These are phyloP conservation scores for Trichoderma citrinoviride DNA, from an alignment of 2,329 filamentous ascomycete genomes.

Conservation along the genomic window DNA sequence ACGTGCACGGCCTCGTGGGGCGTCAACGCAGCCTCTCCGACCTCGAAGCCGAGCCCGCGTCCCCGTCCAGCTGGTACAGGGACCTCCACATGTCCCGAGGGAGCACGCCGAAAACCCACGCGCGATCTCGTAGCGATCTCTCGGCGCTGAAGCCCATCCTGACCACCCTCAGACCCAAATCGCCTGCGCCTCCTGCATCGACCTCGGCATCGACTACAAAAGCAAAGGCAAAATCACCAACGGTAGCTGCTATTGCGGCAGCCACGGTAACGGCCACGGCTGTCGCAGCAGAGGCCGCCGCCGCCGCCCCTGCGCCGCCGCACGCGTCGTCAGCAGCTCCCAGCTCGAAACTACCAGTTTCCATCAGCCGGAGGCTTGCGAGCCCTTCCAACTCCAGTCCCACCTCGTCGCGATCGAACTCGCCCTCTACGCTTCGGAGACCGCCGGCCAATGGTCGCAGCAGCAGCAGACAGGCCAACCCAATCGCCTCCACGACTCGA, in stretches of 20 bases:
- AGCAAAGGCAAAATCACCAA: neutral
- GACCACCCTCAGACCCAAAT: slow-evolving; percentile 33
- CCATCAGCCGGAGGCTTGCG: slow-evolving; percentile 42
- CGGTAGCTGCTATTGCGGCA: slow-evolving; percentile 3
- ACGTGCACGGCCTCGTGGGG: slow-evolving; percentile 51
- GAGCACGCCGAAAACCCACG: slow-evolving; percentile 35
- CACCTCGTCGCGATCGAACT: slow-evolving; percentile 55
- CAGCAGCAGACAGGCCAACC: slow-evolving; percentile 35
- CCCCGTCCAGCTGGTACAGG: slow-evolving; percentile 66
- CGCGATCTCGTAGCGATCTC: slow-evolving; percentile 61
- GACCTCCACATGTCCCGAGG: slow-evolving; percentile 32
- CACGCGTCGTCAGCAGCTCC: slow-evolving; percentile 27
- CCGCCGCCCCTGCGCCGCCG: slow-evolving; percentile 27
- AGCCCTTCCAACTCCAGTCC: slow-evolving; percentile 46
- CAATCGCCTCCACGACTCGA: slow-evolving; percentile 38
- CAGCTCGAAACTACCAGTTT: slow-evolving; percentile 47
- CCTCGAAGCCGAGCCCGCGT: slow-evolving; percentile 56
- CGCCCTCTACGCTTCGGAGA: slow-evolving; percentile 49
- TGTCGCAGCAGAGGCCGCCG: slow-evolving; percentile 1
- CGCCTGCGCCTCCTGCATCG: slow-evolving; percentile 23
- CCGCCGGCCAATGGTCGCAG: slow-evolving; percentile 38
- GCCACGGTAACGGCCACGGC: slow-evolving; percentile 5
- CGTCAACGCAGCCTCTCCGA: slow-evolving; percentile 57
- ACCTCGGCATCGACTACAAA: neutral
- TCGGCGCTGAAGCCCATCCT: slow-evolving; percentile 38